Conservation (phyloP, 2,329 filamentous ascomycete genomes). For the Colletotrichum sp. region DNA sequence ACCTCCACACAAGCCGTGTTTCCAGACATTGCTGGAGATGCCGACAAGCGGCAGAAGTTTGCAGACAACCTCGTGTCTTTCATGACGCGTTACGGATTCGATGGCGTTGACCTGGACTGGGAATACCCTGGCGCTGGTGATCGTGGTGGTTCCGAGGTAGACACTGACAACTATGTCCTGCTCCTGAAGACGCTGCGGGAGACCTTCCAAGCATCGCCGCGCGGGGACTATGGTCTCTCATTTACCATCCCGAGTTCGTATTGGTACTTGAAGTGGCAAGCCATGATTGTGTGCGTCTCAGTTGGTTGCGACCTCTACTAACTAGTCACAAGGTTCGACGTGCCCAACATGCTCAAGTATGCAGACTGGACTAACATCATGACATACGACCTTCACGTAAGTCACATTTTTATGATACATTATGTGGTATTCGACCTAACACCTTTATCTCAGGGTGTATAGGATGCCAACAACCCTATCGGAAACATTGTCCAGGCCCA, state of each 20-base stretch:
- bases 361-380: conserved; percentile 40
- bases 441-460: conserved; percentile 23
- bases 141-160: conserved; percentile 20
- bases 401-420: no score
- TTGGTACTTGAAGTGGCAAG: conserved; percentile 23
- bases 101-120: conserved; percentile 24
- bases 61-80: conserved; percentile 19
- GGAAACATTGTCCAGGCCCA: conserved; percentile 36
- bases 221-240: neutral
- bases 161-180: conserved; percentile 19
- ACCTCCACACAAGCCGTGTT: conserved; percentile 15
- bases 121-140: conserved; percentile 27
- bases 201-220: neutral
- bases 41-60: conserved; percentile 20
- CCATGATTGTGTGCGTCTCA: neutral
- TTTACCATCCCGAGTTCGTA: conserved; percentile 18
- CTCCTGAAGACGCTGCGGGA: conserved; percentile 47
- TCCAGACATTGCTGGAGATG: conserved; percentile 5
- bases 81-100: conserved; percentile 23
- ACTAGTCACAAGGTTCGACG: conserved; percentile 13
- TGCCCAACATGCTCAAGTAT: conserved; percentile 7
- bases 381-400: conserved; percentile 23
- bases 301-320: neutral
- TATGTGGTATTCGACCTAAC: neutral
- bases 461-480: conserved; percentile 9